Base-by-base conservation (phyloP, 139 green algal species). In the Chlorella sp. region DNA sequence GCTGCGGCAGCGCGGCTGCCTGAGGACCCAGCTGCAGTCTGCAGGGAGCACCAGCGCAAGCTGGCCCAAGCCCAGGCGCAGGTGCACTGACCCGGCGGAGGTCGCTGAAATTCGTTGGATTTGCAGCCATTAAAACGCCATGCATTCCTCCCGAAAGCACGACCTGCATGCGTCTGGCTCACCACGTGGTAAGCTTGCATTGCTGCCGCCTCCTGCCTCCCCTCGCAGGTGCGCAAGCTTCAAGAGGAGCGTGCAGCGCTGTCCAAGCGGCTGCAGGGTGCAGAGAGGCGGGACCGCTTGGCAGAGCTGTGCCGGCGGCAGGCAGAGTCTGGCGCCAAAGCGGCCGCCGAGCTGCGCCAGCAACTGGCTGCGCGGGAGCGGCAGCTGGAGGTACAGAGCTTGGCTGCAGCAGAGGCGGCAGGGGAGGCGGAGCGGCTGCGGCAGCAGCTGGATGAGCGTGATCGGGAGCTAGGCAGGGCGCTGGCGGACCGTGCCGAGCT, bases 321-420 rank as follows among this genome's bases (percentile, higher is more conserved):
- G 58, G 73, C 68, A 0, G 62, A 44, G 40, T 58, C 60, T 34
- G 73, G 58, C 32, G 30, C 48, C 38, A 58, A 41, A 13, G 76
- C 76, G 9, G 54, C 76, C 17, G 36, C 51, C 2, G 56, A 80
- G 64, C 40, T 68, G 48, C 83, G 56, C 51, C 76, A 74, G 38
- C 72, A 83, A 58, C 77, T 87, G 56, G 77, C 54, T 38, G 83
- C 43, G 1, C 28, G 36, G 30, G 38, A 76, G 38, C 72, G 30
- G 67, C 76, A 81, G 83, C 83, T 87, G 77, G 54, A 82, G 68
- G 32, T 34, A 14, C 83, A 84, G 54, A 72, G 83, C 83, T 41
- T 87, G 38, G 58, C 56, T 3, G 83, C 83, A 8, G 74, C 83
- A 28, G 83, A 44, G 19, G 41, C 48, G 7, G 67, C 43, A 11